These are phyloP conservation scores for Verticillium longisporum DNA, from an alignment of 2,329 filamentous ascomycete genomes.

Conservation along the genomic window DNA sequence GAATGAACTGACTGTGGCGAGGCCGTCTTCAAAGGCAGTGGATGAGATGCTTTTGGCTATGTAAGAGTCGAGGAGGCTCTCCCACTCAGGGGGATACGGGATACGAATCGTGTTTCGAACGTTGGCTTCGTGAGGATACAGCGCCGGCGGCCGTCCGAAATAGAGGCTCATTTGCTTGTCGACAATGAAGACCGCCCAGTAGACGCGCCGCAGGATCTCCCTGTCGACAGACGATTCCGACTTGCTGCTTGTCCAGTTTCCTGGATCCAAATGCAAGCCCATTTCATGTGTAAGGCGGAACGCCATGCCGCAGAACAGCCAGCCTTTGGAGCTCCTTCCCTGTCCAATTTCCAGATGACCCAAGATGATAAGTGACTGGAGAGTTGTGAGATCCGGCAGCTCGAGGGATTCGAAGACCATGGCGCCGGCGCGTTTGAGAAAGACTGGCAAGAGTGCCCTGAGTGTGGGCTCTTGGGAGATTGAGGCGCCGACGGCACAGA, in stretches of 20 bases:
- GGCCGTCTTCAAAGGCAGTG: conserved; percentile 39
- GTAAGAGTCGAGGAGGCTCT: conserved; percentile 38
- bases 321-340: conserved; percentile 40
- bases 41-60: conserved; percentile 34
- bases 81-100: conserved; percentile 42
- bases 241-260: conserved; percentile 35
- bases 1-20: conserved; percentile 34
- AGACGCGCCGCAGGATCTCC: conserved; percentile 40
- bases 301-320: conserved; percentile 45
- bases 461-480: conserved; percentile 29
- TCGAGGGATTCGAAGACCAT: conserved; percentile 38
- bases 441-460: conserved; percentile 31
- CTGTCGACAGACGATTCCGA: conserved; percentile 31
- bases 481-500: conserved; percentile 42
- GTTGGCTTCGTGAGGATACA: conserved; percentile 42
- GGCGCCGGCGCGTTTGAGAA: conserved; percentile 35
- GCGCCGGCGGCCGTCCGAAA: conserved; percentile 41
- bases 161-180: conserved; percentile 45
- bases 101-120: conserved; percentile 40
- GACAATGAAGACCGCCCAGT: conserved; percentile 43
- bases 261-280: conserved; percentile 44
- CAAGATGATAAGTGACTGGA: conserved; percentile 36
- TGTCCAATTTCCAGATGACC: conserved; percentile 40
- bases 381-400: conserved; percentile 36
- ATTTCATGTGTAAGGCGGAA: conserved; percentile 44